Evolutionary conservation across 2,329 filamentous ascomycete genomes (phyloP).

Genomic region (Hymenoscyphus repandus): DNA sequence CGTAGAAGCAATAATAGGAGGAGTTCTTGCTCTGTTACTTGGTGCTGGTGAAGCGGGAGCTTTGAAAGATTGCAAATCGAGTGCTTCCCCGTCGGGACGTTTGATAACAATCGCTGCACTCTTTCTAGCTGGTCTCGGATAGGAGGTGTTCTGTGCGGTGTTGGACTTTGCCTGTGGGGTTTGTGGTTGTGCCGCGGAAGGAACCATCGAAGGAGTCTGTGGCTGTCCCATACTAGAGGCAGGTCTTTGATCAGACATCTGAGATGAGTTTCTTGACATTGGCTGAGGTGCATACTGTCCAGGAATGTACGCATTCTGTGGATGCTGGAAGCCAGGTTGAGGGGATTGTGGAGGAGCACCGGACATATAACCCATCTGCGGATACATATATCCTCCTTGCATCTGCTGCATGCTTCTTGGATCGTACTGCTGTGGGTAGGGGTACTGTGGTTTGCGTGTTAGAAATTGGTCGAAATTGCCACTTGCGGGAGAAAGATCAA

Average conservation of each 20-base stretch:
- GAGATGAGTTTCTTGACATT: conserved; percentile 81
- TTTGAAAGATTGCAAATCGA: conserved; percentile 64
- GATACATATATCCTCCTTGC: conserved; percentile 36
- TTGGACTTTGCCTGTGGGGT: conserved; percentile 49
- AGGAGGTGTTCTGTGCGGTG: conserved; percentile 35
- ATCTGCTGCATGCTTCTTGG: conserved; percentile 35
- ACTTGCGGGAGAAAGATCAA: conserved; percentile 64
- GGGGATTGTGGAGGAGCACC: conserved; percentile 41
- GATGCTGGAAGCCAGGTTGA: conserved; percentile 41
- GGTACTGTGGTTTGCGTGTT: conserved; percentile 59
- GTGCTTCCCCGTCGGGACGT: conserved; percentile 70
- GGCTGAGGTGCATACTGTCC: conserved; percentile 42
- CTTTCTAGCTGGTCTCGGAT: conserved; percentile 40
- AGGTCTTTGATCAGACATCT: conserved; percentile 60
- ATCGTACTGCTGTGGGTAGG: conserved; percentile 45
- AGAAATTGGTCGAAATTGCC: conserved; percentile 60
- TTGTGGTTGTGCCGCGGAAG: conserved; percentile 41
- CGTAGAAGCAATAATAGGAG: conserved; percentile 63
- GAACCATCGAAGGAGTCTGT: conserved; percentile 30
- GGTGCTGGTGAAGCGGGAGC: conserved; percentile 55
- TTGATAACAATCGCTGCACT: conserved; percentile 79
- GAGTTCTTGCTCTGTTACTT: conserved; percentile 52
- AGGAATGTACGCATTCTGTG: conserved; percentile 27
- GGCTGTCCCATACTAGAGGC: conserved; percentile 38
- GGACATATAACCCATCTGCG: conserved; percentile 46